Evolutionary conservation across 257 asterid genomes (phyloP).

Genomic region (Nicotiana otophora): DNA sequence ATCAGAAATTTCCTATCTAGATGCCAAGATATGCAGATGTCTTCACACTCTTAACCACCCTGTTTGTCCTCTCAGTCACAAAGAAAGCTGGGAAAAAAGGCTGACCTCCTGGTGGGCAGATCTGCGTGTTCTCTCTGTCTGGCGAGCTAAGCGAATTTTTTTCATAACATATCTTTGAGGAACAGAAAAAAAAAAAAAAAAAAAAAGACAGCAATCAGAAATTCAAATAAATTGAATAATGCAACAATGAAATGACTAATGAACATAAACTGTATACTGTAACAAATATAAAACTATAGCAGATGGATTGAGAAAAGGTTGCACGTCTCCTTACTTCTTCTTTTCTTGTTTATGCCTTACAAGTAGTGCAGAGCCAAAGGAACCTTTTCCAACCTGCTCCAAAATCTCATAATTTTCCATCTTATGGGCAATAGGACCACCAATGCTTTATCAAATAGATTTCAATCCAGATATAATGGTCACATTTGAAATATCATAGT

Average conservation of each 20-base stretch:
- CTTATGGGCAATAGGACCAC: slow-evolving; percentile 14
- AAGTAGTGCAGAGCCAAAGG: slow-evolving; percentile 93
- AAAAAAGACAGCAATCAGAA: neutral
- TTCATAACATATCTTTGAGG: slow-evolving; percentile 81
- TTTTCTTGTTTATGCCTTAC: slow-evolving; percentile 92
- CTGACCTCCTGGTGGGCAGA: slow-evolving; percentile 97
- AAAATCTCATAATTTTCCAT: slow-evolving; percentile 85
- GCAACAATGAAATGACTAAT: neutral
- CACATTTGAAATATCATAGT: neutral
- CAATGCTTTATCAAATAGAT: neutral
- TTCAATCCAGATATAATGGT: neutral
- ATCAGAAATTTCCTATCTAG: neutral
- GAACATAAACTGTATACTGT: neutral
- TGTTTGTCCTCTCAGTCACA: neutral
- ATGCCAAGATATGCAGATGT: neutral
- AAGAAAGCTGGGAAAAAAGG: neutral
- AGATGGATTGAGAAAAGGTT: slow-evolving; percentile 5
- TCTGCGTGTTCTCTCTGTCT: slow-evolving; percentile 93
- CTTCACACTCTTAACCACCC: neutral
- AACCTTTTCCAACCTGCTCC: slow-evolving; percentile 97
- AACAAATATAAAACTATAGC: neutral
- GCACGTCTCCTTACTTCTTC: slow-evolving; percentile 56
- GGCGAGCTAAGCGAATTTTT: slow-evolving; percentile 98
- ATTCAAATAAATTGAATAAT: neutral
- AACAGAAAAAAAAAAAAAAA: slow-evolving; percentile 7